Evolutionary conservation across 371 early-diverging fungal species (phyloP).

Genomic region (Rhizomucor pusillus): DNA sequence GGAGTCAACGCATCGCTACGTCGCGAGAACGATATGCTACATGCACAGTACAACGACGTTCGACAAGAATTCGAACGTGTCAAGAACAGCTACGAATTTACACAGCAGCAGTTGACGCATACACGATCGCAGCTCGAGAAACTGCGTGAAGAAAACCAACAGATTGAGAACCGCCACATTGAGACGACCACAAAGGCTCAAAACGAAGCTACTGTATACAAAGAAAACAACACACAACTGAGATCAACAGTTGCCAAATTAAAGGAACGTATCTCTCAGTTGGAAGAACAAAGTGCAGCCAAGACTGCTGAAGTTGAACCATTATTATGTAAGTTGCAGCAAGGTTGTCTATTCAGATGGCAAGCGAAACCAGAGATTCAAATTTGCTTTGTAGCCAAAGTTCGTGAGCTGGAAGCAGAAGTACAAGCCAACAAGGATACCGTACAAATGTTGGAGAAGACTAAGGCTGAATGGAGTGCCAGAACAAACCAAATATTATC

Average conservation of each 20-base stretch:
- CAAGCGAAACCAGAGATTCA: neutral
- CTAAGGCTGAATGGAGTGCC: slow-evolving; percentile 19
- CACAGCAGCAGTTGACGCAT: slow-evolving; percentile 11
- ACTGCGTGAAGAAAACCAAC: slow-evolving; percentile 9
- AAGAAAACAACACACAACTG: slow-evolving; percentile 15
- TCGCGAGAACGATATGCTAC: slow-evolving; percentile 21
- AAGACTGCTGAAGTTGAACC: slow-evolving; percentile 15
- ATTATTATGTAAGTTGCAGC: slow-evolving; percentile 10
- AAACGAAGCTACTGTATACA: slow-evolving; percentile 17
- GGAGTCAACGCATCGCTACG: slow-evolving; percentile 18
- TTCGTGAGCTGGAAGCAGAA: slow-evolving; percentile 9
- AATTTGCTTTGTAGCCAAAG: slow-evolving; percentile 5
- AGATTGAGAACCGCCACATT: neutral
- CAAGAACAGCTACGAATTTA: slow-evolving; percentile 16
- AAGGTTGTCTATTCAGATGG: no score
- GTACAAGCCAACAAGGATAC: slow-evolving; percentile 10
- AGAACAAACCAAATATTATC: slow-evolving; percentile 18
- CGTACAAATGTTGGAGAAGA: slow-evolving; percentile 6
- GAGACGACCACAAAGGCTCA: slow-evolving; percentile 5
- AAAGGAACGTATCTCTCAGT: neutral
- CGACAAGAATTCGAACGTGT: slow-evolving; percentile 12
- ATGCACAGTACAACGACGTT: slow-evolving; percentile 15
- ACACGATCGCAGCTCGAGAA: slow-evolving; percentile 14
- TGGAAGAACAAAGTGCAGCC: slow-evolving; percentile 6
- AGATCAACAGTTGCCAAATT: slow-evolving; percentile 4